Evolutionary conservation across 2,329 filamentous ascomycete genomes (phyloP).

Genomic region (Alternaria ethzedia): DNA sequence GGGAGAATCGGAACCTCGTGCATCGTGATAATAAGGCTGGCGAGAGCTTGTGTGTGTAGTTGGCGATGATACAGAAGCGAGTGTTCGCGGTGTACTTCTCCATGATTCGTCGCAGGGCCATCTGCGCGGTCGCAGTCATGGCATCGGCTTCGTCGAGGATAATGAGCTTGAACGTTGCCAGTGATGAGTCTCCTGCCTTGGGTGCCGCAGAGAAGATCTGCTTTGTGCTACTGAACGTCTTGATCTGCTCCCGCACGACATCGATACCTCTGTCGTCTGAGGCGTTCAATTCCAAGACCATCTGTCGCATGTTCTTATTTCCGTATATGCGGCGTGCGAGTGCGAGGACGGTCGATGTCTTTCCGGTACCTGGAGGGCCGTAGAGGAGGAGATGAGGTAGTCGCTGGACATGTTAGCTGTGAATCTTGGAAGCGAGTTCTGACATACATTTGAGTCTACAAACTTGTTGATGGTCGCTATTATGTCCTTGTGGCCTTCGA

Average conservation of each 20-base stretch:
- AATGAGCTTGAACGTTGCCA: slow-evolving; percentile 91
- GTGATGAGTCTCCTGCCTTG: slow-evolving; percentile 54
- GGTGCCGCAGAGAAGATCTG: slow-evolving; percentile 84
- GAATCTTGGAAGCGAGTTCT: no score
- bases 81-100: slow-evolving; percentile 99
- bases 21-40: slow-evolving; percentile 91
- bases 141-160: slow-evolving; percentile 98
- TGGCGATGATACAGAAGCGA: slow-evolving; percentile 96
- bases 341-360: slow-evolving; percentile 95
- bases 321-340: slow-evolving; percentile 94
- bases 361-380: slow-evolving; percentile 93
- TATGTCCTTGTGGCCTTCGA: slow-evolving; percentile 96
- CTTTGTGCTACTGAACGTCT: slow-evolving; percentile 97
- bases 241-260: slow-evolving; percentile 95
- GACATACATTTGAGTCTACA: slow-evolving; percentile 88
- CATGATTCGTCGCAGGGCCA: slow-evolving; percentile 97
- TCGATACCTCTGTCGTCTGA: slow-evolving; percentile 98
- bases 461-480: slow-evolving; percentile 98
- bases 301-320: slow-evolving; percentile 89
- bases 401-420: slow-evolving; percentile 61
- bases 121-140: slow-evolving; percentile 98
- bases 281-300: slow-evolving; percentile 97
- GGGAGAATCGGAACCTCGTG: slow-evolving; percentile 93
- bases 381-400: slow-evolving; percentile 96
- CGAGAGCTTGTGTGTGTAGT: slow-evolving; percentile 97